phyloP scores from a whole-genome alignment of 2,329 filamentous ascomycete genomes.

The Talaromyces sp. region DNA sequence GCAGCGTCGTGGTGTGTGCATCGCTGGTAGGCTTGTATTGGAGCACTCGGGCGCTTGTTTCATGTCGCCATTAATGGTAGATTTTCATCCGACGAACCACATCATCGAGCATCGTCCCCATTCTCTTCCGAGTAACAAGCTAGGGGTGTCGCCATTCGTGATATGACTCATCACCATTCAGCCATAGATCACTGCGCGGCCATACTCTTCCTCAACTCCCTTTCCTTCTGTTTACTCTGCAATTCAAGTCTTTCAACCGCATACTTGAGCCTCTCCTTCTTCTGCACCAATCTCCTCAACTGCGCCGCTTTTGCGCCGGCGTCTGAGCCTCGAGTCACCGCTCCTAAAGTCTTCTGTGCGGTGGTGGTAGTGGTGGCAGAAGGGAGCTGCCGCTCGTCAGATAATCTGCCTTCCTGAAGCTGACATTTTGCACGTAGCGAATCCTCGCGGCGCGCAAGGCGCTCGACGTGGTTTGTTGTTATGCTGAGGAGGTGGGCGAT shows the following conservation, averaged over 20 bases:
- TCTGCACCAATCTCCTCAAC: constrained; percentile 68
- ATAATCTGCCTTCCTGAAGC: constrained; percentile 71
- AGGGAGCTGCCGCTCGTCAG: constrained; percentile 34
- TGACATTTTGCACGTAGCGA: constrained; percentile 78
- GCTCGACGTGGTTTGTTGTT: constrained; percentile 78
- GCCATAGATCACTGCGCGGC: constrained; percentile 45
- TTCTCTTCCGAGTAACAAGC: not conserved
- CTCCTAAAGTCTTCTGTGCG: no score
- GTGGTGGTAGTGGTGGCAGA: not conserved
- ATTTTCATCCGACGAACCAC: not conserved
- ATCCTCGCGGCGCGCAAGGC: constrained; percentile 77
- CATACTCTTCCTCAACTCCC: constrained; percentile 71
- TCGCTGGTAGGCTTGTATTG: not conserved
- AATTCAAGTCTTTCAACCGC: constrained; percentile 81
- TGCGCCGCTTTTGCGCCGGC: constrained; percentile 51
- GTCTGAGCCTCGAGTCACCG: constrained; percentile 1
- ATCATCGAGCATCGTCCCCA: not conserved
- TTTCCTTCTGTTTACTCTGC: constrained; percentile 74
- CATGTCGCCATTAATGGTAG: not conserved
- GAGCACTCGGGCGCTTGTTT: not conserved
- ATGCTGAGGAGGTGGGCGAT: constrained; percentile 74
- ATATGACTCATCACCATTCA: not conserved
- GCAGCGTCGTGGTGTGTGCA: not conserved
- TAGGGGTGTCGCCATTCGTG: not conserved
- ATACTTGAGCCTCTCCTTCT: constrained; percentile 82